Base-by-base conservation (phyloP, 768 basidiomycete genomes). In the Xanthoconium stramineum region DNA sequence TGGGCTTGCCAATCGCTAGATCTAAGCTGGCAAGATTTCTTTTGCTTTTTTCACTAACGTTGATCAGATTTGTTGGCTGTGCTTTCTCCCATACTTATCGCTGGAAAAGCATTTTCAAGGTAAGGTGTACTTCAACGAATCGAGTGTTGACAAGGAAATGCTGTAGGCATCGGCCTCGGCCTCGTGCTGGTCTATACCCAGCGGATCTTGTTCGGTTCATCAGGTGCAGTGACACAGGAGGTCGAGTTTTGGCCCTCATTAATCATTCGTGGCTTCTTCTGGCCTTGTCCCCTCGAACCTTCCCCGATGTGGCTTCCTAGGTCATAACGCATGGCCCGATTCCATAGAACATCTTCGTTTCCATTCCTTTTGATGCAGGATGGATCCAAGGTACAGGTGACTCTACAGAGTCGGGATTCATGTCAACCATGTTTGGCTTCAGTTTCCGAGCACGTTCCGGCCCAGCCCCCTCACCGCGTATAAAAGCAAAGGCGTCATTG, bases 291-390 rank as follows among this genome's bases (percentile, higher is more conserved):
- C 28, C 19, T 19, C 17, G 38, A 20, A 30, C 24, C 33, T 40
- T 17, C 15, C 53, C 28, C n/a, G 36, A 24, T 15, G 30, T 38
- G n/a, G 14, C 8, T 15, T 38, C 20, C 10, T 29, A 24, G 14
- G 29, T 30, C 38, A 19, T 40, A 10, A 15, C 14, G 3, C n/a
- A 33, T 40, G 50, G 40, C n/a, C 11, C 3, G 15, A 30, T n/a
- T 24, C 47, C 30, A 48, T 39, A 47, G 29, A 28, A 24, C 19
- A 12, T 17, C 20, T 47, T 50, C 51, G 24, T 47, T 35, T 14
- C 36, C 42, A 40, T 50, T 43, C 30, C 37, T 45, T 11, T 24
- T 53, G 47, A 53, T 43, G 61, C 60, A 61, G 61, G 68, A 64
- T 55, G 66, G 69, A 45, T 43, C 20, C 46, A 28, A 53, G 24